Evolutionary conservation across 2,329 filamentous ascomycete genomes (phyloP).

Genomic region (Diaporthe caulivora): DNA sequence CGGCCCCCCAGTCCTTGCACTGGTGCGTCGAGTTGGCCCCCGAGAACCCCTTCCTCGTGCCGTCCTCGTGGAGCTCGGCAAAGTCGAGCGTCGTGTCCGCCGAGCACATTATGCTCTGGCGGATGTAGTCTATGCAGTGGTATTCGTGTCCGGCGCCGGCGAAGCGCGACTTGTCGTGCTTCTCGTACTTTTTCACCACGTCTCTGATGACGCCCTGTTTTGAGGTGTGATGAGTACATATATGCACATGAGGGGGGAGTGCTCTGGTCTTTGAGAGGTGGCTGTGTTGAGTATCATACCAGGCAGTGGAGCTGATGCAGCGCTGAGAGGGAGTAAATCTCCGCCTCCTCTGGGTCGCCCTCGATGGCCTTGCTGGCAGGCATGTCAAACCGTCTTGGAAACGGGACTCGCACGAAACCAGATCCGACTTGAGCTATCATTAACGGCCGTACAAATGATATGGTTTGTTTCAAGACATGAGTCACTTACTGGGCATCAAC

Average conservation of each 20-base stretch:
- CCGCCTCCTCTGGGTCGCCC: constrained; percentile 32
- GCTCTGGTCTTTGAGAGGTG: background rate
- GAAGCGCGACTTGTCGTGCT: constrained; percentile 38
- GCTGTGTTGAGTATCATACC: constrained; percentile 7
- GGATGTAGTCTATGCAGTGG: constrained; percentile 40
- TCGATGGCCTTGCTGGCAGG: constrained; percentile 36
- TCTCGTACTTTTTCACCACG: constrained; percentile 38
- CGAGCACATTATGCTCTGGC: constrained; percentile 37
- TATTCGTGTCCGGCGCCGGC: constrained; percentile 37
- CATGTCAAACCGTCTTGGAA: constrained; percentile 37
- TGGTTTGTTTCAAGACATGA: background rate
- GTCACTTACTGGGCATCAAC: constrained; percentile 35
- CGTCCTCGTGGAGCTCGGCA: constrained; percentile 33
- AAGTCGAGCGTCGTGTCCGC: constrained; percentile 38
- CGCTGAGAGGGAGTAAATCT: constrained; percentile 39
- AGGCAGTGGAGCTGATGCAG: constrained; percentile 38
- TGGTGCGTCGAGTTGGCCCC: constrained; percentile 38
- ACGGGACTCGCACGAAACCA: constrained; percentile 37
- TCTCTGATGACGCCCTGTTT: constrained; percentile 38
- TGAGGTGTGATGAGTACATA: background rate
- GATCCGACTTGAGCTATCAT: constrained; percentile 19
- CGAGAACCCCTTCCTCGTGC: constrained; percentile 34
- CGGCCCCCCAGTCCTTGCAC: constrained; percentile 35
- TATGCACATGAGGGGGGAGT: background rate
- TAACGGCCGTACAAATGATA: background rate